Conservation (phyloP, 768 basidiomycete genomes). For the Tylopilus sp. region DNA sequence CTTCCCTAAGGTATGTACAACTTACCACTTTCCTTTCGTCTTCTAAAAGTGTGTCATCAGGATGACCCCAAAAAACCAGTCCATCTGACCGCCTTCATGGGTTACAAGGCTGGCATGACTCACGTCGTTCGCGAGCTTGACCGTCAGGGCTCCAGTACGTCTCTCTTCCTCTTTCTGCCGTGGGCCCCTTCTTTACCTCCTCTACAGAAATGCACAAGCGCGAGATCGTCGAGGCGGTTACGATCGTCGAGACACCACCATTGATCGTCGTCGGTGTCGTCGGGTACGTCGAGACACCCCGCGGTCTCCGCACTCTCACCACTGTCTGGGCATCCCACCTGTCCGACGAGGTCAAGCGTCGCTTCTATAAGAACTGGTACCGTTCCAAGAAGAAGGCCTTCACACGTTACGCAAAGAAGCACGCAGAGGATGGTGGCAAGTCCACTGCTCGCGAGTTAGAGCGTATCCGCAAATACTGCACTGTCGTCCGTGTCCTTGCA, state of each 20-base stretch:
- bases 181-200: neutral
- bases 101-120: slow-evolving; percentile 99
- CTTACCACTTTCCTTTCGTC: neutral
- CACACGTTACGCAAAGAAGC: slow-evolving; percentile 99
- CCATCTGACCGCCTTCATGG: slow-evolving; percentile 96
- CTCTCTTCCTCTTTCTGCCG: neutral
- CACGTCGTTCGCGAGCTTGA: slow-evolving; percentile 99
- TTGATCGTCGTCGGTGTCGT: slow-evolving; percentile 97
- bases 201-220: slow-evolving; percentile 97
- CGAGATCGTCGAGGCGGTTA: slow-evolving; percentile 97
- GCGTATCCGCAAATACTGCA: slow-evolving; percentile 99
- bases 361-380: slow-evolving; percentile 99
- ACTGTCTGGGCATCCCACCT: slow-evolving; percentile 99
- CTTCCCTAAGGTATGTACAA: slow-evolving; percentile 83
- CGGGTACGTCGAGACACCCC: slow-evolving; percentile 99
- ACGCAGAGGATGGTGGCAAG: slow-evolving; percentile 92
- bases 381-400: slow-evolving; percentile 99
- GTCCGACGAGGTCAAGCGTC: slow-evolving; percentile 95
- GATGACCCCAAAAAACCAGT: slow-evolving; percentile 99
- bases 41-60: slow-evolving; percentile 39
- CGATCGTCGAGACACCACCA: slow-evolving; percentile 94
- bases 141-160: slow-evolving; percentile 97
- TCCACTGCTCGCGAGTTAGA: slow-evolving; percentile 93
- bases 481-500: slow-evolving; percentile 97
- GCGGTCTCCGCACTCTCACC: slow-evolving; percentile 96